Percentiles rank a stretch among this genome's conserved stretches.
Conservation (phyloP, 768 basidiomycete species). For the Suillus placidus region DNA sequence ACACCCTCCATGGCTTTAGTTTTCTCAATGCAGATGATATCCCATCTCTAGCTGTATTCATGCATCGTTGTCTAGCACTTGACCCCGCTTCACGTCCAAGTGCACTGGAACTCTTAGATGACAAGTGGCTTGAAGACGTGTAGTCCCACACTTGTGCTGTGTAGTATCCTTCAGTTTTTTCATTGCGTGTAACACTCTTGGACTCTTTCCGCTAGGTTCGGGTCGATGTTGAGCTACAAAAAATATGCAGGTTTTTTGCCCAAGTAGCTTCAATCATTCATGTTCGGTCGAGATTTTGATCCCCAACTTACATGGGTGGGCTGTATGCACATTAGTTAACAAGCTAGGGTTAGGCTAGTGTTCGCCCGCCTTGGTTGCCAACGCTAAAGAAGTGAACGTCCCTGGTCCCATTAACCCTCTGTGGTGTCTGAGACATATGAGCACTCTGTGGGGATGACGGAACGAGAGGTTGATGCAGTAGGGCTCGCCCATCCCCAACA, state of each 20-base stretch:
- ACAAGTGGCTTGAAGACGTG: not conserved
- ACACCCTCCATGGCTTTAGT: not conserved
- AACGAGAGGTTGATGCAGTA: conserved; percentile 52
- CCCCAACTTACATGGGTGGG: no score
- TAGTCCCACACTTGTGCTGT: no score
- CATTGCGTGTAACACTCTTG: no score
- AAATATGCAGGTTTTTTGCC: no score
- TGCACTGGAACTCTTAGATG: not conserved
- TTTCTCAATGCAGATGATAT: not conserved
- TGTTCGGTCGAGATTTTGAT: no score
- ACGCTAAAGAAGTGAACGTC: conserved; percentile 97
- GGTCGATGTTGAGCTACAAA: no score
- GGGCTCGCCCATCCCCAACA: conserved; percentile 2
- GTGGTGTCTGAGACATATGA: conserved; percentile 77
- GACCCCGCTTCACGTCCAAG: not conserved
- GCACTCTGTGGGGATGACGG: conserved; percentile 76
- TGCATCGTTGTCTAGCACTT: not conserved
- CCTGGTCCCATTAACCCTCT: conserved; percentile 86
- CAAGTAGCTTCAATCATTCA: no score
- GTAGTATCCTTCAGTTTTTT: no score
- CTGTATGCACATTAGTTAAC: no score
- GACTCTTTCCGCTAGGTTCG: no score
- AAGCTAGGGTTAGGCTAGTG: conserved; percentile 46
- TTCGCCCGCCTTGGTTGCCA: conserved; percentile 82
- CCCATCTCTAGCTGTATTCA: not conserved